Conservation (phyloP, 768 basidiomycete genomes). For the Asterophora parasitica region DNA sequence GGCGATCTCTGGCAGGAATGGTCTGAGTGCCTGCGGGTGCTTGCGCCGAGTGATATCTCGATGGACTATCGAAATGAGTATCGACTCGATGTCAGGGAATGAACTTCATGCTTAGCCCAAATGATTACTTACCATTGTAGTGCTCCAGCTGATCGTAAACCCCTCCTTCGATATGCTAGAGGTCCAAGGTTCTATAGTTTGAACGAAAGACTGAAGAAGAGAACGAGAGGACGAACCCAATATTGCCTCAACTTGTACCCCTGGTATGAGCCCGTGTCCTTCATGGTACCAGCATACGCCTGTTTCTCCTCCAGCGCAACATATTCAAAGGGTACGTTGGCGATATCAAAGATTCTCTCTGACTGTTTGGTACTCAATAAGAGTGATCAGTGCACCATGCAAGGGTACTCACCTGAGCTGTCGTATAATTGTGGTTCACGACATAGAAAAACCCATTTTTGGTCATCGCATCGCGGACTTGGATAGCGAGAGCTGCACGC, state of each 20-base stretch:
- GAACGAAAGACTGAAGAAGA: not conserved
- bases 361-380: constrained; percentile 24
- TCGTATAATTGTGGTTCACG: constrained; percentile 41
- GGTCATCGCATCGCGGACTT: constrained; percentile 42
- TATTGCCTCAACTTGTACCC: constrained; percentile 50
- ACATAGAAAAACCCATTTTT: constrained; percentile 45
- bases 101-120: not conserved
- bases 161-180: constrained; percentile 55
- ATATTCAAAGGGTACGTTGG: constrained; percentile 37
- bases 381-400: not conserved
- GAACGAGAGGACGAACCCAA: constrained; percentile 40
- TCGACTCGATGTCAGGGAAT: too few species aligned
- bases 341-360: constrained; percentile 43
- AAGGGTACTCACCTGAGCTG: constrained; percentile 25
- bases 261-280: constrained; percentile 42
- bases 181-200: not conserved
- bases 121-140: constrained; percentile 49
- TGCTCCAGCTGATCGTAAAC: constrained; percentile 59
- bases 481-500: constrained; percentile 30
- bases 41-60: constrained; percentile 25
- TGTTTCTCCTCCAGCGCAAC: constrained; percentile 40
- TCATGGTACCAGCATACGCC: constrained; percentile 32
- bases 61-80: constrained; percentile 24
- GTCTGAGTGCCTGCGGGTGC: constrained; percentile 32
- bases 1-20: constrained; percentile 32